A percentile compares a stretch with the other conserved stretches of the same genome.
Conservation (phyloP, 176 grass and related monocot species). For the Ensete glaucum region DNA sequence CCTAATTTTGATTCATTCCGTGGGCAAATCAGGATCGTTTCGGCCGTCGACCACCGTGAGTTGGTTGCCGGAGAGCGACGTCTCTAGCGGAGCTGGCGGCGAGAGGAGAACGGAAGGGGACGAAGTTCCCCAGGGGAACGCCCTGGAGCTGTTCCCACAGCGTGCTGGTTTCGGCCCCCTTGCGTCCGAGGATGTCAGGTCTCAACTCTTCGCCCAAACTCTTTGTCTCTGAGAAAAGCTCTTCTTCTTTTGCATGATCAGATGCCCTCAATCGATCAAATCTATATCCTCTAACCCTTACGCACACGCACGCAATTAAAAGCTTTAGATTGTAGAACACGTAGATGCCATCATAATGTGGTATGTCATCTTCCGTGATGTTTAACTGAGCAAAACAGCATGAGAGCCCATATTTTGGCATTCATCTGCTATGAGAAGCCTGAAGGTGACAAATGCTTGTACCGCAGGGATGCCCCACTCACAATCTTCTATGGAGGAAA, state of each 20-base stretch:
- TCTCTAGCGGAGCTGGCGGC: background rate
- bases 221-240: background rate
- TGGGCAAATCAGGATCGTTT: constrained; percentile 1
- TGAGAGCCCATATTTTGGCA: background rate
- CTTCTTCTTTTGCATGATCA: background rate
- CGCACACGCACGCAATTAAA: background rate
- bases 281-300: background rate
- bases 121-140: background rate
- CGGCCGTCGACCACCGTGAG: constrained; percentile 2
- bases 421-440: background rate
- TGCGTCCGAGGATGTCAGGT: constrained; percentile 1
- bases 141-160: constrained; percentile 4
- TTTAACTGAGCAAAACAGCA: background rate
- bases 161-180: background rate
- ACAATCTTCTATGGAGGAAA: constrained; percentile 68
- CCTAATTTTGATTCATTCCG: background rate
- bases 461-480: constrained; percentile 35
- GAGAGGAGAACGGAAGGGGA: background rate
- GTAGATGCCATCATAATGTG: too few relatives aligned
- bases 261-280: background rate
- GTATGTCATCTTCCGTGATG: too few relatives aligned
- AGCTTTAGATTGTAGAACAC: background rate
- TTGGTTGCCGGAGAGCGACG: background rate
- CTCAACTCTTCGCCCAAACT: background rate
- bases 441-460: background rate